Evolutionary conservation across 2,329 filamentous ascomycete species (phyloP), one percentile per base, ranked within the genome.

Genomic region (Aspergillus sp.): DNA sequence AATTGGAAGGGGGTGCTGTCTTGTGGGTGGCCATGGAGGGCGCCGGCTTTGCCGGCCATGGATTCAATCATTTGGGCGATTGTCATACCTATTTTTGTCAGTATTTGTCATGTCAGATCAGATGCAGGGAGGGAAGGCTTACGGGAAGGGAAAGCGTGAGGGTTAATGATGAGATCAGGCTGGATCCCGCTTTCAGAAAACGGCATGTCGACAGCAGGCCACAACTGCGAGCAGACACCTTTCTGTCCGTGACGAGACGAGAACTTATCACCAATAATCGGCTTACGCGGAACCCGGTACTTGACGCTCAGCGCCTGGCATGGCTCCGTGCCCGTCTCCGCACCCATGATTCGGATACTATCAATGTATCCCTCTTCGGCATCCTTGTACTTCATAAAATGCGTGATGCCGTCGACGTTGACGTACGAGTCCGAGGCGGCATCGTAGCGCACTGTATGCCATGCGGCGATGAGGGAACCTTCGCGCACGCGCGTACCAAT

Each of bases 11-110:
- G 93, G 0, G 93, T 97, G 41, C 83, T 90, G 67, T 98, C 93
- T 69, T 97, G 93, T 0, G 93, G 88, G n/a, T 96, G 78, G 42
- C 93, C 93, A 67, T 98, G 93, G 32, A 98, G 80, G 12, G 91
- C 88, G 42, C 93, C 93, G 7, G 91, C 83, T 74, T 98, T 98
- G 52, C 93, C 93, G 7, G 93, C 93, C 45, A 98, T 79, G 4
- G 90, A 96, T 74, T 98, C 93, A 64, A 98, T 83, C 70, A 98
- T 97, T 88, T 97, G 97, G 64, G 93, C 93, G 65, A 98, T 98
- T 17, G 93, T 98, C 93, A 98, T 98, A 60, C 66, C 66, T 50
- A 52, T 7, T n/a, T 5, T 25, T 25, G 9, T 41, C 5, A 19
- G 17, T 19, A 19, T 19, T 2, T 19, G 17, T 19, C 17, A 19